Conservation (phyloP, 2,329 filamentous ascomycete genomes). For the Cladosporium sp. region DNA sequence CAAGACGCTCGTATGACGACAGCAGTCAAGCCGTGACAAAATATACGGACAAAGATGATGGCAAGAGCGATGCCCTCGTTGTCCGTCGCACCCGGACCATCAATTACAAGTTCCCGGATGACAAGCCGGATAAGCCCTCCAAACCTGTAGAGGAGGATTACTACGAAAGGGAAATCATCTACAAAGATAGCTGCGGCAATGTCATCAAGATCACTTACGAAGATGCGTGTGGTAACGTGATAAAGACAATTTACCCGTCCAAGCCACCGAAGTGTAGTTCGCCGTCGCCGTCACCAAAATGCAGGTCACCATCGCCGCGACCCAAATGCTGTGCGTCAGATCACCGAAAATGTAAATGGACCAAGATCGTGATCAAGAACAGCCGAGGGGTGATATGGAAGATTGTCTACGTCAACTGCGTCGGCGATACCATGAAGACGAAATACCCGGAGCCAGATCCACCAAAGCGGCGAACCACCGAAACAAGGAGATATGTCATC, state of each 20-base stretch:
- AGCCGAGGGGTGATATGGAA: slow-evolving; percentile 7
- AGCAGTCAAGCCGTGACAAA: not conserved
- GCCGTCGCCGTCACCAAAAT: not conserved
- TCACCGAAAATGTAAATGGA: not conserved
- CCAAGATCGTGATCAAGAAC: slow-evolving; percentile 1
- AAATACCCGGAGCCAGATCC: slow-evolving; percentile 1
- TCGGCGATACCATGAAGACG: slow-evolving; percentile 7
- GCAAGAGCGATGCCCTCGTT: not conserved
- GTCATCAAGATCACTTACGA: slow-evolving; percentile 9
- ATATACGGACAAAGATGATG: not conserved
- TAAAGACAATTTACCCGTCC: not conserved
- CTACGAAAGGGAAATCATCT: not conserved
- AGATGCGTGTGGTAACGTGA: slow-evolving; percentile 1
- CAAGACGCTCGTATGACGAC: not conserved
- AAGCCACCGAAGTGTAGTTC: not conserved
- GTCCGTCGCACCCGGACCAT: not conserved
- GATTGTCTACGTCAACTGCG: slow-evolving; percentile 4
- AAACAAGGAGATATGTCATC: not conserved
- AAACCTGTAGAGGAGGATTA: not conserved
- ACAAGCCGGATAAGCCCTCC: not conserved
- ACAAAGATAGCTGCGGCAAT: not conserved
- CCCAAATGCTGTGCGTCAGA: not conserved
- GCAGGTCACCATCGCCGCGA: not conserved
- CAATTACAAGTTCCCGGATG: slow-evolving; percentile 1
- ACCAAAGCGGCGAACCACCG: not conserved